phyloP scores from a whole-genome alignment of 768 basidiomycete genomes.

The Psilocybe cyanescens region DNA sequence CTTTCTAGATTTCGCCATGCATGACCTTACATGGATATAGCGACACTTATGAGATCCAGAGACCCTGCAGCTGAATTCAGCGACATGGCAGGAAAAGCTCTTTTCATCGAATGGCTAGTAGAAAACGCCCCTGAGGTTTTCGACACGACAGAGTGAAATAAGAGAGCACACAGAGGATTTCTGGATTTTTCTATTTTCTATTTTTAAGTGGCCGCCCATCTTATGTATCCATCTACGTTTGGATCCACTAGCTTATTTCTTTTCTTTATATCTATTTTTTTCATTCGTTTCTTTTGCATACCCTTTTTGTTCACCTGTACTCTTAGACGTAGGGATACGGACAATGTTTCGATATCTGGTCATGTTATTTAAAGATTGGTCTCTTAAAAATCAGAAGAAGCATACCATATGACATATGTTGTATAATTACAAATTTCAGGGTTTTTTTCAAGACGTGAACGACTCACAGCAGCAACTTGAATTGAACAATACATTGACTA shows the following conservation, averaged over 20 bases:
- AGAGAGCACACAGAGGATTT: conserved; percentile 1
- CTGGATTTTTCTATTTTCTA: conserved; percentile 7
- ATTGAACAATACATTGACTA: neutral
- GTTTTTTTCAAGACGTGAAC: neutral
- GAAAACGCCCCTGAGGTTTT: conserved; percentile 78
- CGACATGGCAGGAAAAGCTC: conserved; percentile 97
- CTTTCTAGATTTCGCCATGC: neutral
- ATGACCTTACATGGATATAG: conserved; percentile 40
- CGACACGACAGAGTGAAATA: conserved; percentile 24
- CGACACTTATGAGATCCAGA: conserved; percentile 91
- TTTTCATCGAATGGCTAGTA: conserved; percentile 92
- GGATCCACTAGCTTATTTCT: conserved; percentile 5
- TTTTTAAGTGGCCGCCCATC: neutral
- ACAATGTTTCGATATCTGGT: conserved; percentile 12
- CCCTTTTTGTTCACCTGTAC: conserved; percentile 6
- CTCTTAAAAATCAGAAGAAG: neutral
- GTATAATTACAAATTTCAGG: neutral
- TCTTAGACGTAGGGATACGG: conserved; percentile 8
- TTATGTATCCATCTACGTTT: conserved; percentile 9
- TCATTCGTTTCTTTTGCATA: conserved; percentile 3
- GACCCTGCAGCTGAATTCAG: conserved; percentile 90
- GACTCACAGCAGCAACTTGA: neutral
- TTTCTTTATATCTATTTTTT: conserved; percentile 8
- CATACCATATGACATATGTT: neutral
- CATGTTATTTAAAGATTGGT: conserved; percentile 10